Evolutionary conservation across 371 early-diverging fungal genomes (phyloP), one percentile per base, ranked within the genome.

Genomic region (Mortierella sp.): DNA sequence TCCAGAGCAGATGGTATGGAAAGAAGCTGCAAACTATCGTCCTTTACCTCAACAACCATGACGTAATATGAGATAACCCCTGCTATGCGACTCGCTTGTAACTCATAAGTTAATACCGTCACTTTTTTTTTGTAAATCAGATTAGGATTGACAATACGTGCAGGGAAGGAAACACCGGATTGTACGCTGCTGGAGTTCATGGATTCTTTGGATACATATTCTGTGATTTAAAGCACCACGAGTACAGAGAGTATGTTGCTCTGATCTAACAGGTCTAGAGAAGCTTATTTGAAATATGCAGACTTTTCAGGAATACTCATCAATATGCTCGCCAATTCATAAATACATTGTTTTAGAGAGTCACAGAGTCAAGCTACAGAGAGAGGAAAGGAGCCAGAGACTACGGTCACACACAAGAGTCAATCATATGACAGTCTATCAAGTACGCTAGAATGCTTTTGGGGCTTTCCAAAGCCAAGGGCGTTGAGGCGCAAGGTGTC

Each of bases 151-250:
- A 95, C 64, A 55, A 78, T 8, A 69, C 91, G 0, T 91, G 94
- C 78, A 86, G 92, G 55, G 65, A 63, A 0, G 75, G 83, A 1
- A 75, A 83, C 32, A 90, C 87, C 40, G 89, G 91, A 45, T 86
- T 95, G 67, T 94, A 93, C 84, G 86, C 88, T 5, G 92, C 94
- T 19, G 89, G 88, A 61, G 84, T 90, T 0, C 89, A 90, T 73
- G 97, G 97, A 16, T 86, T 92, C 75, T 89, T 88, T 67, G 96
- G 97, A 9, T 97, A 91, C 77, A 89, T 95, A 19, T 96, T 97
- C 77, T 89, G 90, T 64, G 97, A 97, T 84, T 77, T 97, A 64
- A 82, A 74, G 1, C 69, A 85, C 2, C 94, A 96, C 79, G 78
- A 89, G 11, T 97, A 89, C 85, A 77, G 92, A 16, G 89, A 89